These are phyloP conservation scores for Yamagishiella unicocca DNA, from an alignment of 139 green algal species.

Conservation along the genomic window DNA sequence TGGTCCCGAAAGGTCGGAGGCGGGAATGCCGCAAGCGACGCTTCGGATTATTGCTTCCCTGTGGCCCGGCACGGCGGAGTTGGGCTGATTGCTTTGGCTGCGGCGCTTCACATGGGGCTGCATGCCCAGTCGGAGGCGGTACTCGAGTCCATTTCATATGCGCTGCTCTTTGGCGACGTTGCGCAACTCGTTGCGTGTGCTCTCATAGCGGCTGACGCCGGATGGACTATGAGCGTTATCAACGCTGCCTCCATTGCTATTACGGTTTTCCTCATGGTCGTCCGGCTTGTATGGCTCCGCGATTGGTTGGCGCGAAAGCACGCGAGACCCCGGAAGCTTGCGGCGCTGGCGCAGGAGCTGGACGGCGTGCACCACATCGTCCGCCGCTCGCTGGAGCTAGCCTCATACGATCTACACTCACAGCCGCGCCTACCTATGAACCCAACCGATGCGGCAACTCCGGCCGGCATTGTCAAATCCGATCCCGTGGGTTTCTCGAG, in stretches of 20 bases:
- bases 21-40: not conserved
- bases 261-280: not conserved
- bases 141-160: not conserved
- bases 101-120: not conserved
- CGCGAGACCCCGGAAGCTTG: not conserved
- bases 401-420: not conserved
- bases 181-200: not conserved
- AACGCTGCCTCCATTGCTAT: not conserved
- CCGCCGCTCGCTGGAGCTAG: constrained; percentile 12
- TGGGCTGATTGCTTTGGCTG: not conserved
- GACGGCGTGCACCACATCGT: not conserved
- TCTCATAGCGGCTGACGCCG: not conserved
- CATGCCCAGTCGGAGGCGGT: not conserved
- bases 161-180: not conserved
- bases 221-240: not conserved
- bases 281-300: not conserved
- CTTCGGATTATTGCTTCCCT: not conserved
- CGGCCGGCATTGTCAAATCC: no score
- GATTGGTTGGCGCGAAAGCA: not conserved
- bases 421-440: no score
- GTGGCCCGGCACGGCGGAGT: not conserved
- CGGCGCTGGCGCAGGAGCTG: not conserved
- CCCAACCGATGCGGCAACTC: no score
- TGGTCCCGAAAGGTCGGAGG: not conserved
- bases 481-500: no score